These are phyloP conservation scores for Nymphaea colorata DNA, from an alignment of 164 flowering plant species.

Conservation along the genomic window DNA sequence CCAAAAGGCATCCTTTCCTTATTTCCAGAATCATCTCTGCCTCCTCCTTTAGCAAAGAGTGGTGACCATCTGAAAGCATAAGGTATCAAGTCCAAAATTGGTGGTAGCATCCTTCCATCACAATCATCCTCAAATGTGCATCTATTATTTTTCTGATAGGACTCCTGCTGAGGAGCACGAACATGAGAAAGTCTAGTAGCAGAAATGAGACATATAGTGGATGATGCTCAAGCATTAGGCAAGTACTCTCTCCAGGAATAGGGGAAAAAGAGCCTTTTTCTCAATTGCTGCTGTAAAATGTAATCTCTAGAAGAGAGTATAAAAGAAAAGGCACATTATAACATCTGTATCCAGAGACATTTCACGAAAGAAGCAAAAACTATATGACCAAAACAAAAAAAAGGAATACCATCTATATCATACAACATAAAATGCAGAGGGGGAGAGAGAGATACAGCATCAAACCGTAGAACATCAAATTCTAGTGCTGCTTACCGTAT, in stretches of 20 bases:
- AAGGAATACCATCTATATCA: no score
- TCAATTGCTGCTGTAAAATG: not conserved
- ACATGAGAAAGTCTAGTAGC: not conserved
- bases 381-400: not conserved
- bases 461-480: no score
- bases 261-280: not conserved
- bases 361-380: no score
- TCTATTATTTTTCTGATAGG: not conserved
- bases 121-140: not conserved
- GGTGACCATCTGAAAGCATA: not conserved
- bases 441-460: no score
- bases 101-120: not conserved
- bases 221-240: not conserved
- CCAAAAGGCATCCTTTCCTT: not conserved
- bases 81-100: not conserved
- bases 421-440: no score
- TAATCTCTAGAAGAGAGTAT: not conserved
- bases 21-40: not conserved
- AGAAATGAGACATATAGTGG: not conserved
- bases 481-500: not conserved
- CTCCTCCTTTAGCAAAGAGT: not conserved
- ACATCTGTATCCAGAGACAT: not conserved
- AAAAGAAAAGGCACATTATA: no score
- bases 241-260: no score
- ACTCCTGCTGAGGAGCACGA: not conserved